These are phyloP conservation scores for Reutealis trisperma DNA, from an alignment of 345 rosid genomes.

Conservation along the genomic window DNA sequence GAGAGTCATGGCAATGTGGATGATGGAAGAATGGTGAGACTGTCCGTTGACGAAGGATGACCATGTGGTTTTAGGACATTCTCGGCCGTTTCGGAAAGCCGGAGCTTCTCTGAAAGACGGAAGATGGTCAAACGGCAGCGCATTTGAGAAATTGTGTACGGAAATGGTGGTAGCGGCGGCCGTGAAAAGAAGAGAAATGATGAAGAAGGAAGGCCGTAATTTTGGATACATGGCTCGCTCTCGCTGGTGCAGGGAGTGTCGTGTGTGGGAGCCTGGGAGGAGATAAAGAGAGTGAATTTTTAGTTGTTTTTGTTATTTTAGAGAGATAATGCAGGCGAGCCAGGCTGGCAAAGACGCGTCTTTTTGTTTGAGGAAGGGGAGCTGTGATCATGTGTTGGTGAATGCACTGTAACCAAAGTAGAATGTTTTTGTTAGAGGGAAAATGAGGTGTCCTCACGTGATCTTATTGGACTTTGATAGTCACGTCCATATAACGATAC, in stretches of 20 bases:
- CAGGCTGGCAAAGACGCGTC: constrained; percentile 52
- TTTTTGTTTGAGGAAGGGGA: background rate
- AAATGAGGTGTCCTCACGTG: too few species aligned
- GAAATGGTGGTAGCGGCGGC: constrained; percentile 7
- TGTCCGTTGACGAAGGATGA: background rate
- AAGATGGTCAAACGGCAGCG: constrained; percentile 26
- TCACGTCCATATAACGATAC: too few species aligned
- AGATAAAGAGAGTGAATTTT: background rate
- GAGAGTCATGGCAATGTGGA: constrained; percentile 86
- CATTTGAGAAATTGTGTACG: background rate
- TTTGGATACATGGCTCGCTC: constrained; percentile 6
- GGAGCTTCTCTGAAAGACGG: constrained; percentile 66
- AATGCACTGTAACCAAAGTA: background rate
- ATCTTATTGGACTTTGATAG: too few species aligned
- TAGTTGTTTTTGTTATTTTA: too few species aligned
- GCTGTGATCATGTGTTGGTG: constrained; percentile 18
- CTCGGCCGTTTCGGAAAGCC: constrained; percentile 69
- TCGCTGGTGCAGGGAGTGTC: too few species aligned
- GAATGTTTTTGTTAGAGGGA: too few species aligned
- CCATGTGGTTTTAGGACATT: constrained; percentile 46
- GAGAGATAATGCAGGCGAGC: constrained; percentile 17
- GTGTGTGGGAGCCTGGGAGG: background rate
- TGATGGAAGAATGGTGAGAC: constrained; percentile 30
- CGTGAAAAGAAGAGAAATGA: constrained; percentile 7
- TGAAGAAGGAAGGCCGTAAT: background rate